Percentiles rank a stretch among this genome's conserved stretches.
Evolutionary conservation across 148 eudicot species (phyloP).

Genomic region (Cornus kousa): DNA sequence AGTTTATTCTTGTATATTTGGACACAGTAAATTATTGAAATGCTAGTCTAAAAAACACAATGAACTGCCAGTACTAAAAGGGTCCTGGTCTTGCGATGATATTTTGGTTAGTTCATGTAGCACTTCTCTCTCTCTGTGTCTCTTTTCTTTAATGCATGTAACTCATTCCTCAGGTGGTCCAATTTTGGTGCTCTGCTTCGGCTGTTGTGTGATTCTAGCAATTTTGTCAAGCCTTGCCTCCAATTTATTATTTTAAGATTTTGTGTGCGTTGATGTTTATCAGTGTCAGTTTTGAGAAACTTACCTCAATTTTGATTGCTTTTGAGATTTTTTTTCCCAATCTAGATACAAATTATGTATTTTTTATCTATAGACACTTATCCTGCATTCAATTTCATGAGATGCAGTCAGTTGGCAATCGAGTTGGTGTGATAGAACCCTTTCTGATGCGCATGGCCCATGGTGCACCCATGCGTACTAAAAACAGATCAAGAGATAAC

Average conservation of each 20-base stretch:
- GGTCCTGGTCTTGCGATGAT: background rate
- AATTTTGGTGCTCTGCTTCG: too few species aligned
- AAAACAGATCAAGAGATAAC: conserved; percentile 49
- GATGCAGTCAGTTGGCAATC: conserved; percentile 92
- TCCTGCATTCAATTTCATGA: background rate
- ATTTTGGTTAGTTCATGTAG: background rate
- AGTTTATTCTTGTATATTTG: background rate
- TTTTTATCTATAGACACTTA: background rate
- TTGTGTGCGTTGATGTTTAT: background rate
- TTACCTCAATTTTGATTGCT: background rate
- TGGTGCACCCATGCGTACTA: conserved; percentile 66
- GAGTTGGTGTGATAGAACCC: conserved; percentile 93
- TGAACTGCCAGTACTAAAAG: background rate
- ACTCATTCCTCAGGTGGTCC: too few species aligned
- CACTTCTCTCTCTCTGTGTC: background rate
- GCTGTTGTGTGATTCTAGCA: too few species aligned
- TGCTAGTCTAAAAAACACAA: conserved; percentile 1
- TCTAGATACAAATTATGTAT: too few species aligned
- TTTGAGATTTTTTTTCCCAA: too few species aligned
- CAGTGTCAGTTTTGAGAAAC: background rate
- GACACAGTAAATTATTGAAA: background rate
- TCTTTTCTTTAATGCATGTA: too few species aligned
- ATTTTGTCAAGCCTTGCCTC: background rate
- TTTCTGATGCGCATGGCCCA: conserved; percentile 99
- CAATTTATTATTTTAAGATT: background rate